phyloP scores from a whole-genome alignment of 352 stramenopile genomes.

The Labyrinthula sp. region DNA sequence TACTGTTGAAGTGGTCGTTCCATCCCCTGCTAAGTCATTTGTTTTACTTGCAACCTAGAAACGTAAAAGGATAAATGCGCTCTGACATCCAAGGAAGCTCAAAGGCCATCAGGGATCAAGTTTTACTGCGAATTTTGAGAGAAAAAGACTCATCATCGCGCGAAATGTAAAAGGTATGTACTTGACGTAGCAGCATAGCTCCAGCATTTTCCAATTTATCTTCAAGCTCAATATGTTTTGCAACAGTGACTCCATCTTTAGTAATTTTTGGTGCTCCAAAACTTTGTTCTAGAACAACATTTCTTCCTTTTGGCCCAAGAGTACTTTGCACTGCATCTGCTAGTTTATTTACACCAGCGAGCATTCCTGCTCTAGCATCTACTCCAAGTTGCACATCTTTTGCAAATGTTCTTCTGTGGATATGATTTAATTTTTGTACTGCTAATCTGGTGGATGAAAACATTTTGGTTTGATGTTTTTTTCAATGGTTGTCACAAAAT shows the following conservation, averaged over 20 bases:
- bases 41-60: conserved; percentile 80
- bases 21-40: conserved; percentile 97
- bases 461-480: no score
- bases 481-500: no score
- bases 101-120: no score
- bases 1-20: conserved; percentile 96
- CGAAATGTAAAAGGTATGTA: conserved; percentile 33
- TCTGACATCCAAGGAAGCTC: conserved; percentile 32
- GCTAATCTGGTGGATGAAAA: no score
- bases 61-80: conserved; percentile 39
- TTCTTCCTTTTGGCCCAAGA: conserved; percentile 95
- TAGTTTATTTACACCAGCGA: conserved; percentile 90
- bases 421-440: no score
- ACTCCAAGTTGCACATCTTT: conserved; percentile 99
- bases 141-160: conserved; percentile 18
- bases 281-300: conserved; percentile 96
- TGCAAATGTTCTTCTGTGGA: conserved; percentile 38
- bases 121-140: conserved; percentile 16
- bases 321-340: conserved; percentile 90
- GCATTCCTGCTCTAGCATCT: conserved; percentile 84
- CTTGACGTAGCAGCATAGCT: conserved; percentile 50
- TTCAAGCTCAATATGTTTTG: conserved; percentile 88
- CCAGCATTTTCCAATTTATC: conserved; percentile 73
- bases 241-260: conserved; percentile 91
- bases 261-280: conserved; percentile 89